A percentile compares a stretch with the other conserved stretches of the same genome.
Evolutionary conservation across 2,329 filamentous ascomycete genomes (phyloP).

Genomic region (Paraphoma sp.): DNA sequence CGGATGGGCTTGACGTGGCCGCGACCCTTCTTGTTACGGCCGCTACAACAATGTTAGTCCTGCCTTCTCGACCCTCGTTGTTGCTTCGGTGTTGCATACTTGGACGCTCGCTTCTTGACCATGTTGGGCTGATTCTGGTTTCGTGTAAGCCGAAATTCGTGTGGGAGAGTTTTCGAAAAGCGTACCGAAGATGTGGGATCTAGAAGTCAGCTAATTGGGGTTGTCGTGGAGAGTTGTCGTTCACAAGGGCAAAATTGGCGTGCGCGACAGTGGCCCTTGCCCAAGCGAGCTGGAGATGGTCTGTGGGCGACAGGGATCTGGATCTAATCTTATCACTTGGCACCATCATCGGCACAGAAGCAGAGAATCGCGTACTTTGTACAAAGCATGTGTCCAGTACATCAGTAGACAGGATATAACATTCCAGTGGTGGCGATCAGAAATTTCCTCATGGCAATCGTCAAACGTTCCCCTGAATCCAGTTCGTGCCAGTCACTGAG

Average conservation of each 20-base stretch:
- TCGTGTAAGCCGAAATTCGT: constrained; percentile 24
- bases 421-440: too few species aligned
- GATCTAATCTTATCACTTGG: constrained; percentile 42
- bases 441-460: too few species aligned
- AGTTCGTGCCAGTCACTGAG: too few species aligned
- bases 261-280: constrained; percentile 30
- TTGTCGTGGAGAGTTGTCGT: constrained; percentile 37
- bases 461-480: too few species aligned
- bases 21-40: constrained; percentile 99
- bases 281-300: neutral
- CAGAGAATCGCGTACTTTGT: neutral
- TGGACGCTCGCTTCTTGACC: constrained; percentile 79
- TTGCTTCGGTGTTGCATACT: constrained; percentile 59
- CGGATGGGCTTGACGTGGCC: constrained; percentile 99
- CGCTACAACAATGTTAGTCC: constrained; percentile 64
- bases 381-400: neutral
- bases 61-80: constrained; percentile 16
- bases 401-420: too few species aligned
- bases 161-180: constrained; percentile 10
- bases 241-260: constrained; percentile 24
- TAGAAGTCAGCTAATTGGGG: constrained; percentile 44
- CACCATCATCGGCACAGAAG: constrained; percentile 7
- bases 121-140: constrained; percentile 64
- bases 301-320: constrained; percentile 5
- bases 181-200: constrained; percentile 46